phyloP scores from a whole-genome alignment of 768 basidiomycete genomes.

The Boletus insuetus region DNA sequence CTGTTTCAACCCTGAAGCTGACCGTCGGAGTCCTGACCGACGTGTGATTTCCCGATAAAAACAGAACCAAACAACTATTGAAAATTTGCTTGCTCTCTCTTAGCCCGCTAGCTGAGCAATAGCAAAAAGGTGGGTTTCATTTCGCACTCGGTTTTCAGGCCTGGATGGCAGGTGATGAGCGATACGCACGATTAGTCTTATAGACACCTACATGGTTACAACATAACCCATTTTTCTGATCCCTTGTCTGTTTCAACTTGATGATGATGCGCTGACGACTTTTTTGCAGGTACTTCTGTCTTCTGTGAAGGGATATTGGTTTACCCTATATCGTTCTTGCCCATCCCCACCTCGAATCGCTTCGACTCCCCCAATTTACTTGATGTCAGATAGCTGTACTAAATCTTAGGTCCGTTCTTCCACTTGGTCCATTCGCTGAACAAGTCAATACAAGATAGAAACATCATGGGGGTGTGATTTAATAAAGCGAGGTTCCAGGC shows the following conservation, averaged over 20 bases:
- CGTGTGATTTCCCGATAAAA: neutral
- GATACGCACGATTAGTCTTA: conserved; percentile 90
- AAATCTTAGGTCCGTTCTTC: neutral
- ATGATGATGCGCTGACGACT: conserved; percentile 8
- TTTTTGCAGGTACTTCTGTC: conserved; percentile 3
- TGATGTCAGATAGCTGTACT: neutral
- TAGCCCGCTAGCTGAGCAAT: neutral
- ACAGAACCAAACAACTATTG: conserved; percentile 12
- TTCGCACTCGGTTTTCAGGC: neutral
- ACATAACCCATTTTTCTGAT: conserved; percentile 29
- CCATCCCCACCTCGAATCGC: neutral
- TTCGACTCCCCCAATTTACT: neutral
- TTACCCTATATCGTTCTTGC: neutral
- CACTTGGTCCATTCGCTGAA: neutral
- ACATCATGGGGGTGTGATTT: conserved; percentile 7
- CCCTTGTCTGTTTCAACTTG: neutral
- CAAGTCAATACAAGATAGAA: neutral
- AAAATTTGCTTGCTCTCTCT: neutral
- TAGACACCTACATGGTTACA: conserved; percentile 78
- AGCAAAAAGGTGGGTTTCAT: conserved; percentile 11
- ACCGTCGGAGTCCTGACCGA: neutral
- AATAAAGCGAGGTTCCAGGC: conserved; percentile 1
- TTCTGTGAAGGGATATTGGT: neutral
- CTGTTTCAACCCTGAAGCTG: conserved; percentile 1
- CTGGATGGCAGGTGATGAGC: conserved; percentile 44